A percentile compares a stretch with the other conserved stretches of the same genome.
phyloP scores from a whole-genome alignment of 2,329 filamentous ascomycete genomes.

The Teratosphaeria pseudoeucalypti region DNA sequence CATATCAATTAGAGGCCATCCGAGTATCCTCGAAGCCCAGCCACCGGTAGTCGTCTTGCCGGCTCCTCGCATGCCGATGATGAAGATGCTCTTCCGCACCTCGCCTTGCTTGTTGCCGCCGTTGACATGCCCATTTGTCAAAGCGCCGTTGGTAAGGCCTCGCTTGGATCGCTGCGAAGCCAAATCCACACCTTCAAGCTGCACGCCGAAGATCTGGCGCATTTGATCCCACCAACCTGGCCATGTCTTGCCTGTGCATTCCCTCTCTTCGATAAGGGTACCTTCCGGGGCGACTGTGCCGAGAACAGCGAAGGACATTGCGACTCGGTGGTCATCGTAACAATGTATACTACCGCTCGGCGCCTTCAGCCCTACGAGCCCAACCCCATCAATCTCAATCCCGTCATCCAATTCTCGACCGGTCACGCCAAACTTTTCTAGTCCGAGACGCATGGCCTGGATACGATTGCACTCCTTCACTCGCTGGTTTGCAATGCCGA shows the following conservation, averaged over 20 bases:
- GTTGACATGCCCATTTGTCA: conserved; percentile 27
- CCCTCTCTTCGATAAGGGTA: conserved; percentile 73
- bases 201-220: conserved; percentile 64
- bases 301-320: conserved; percentile 95
- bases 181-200: conserved; percentile 63
- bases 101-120: conserved; percentile 10
- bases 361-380: conserved; percentile 38
- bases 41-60: conserved; percentile 89
- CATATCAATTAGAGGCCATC: conserved; percentile 72
- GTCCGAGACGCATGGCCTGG: conserved; percentile 84
- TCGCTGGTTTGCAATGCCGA: conserved; percentile 91
- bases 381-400: conserved; percentile 59
- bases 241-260: conserved; percentile 96
- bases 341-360: conserved; percentile 67
- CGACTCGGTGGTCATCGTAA: conserved; percentile 95
- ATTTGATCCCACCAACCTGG: conserved; percentile 96
- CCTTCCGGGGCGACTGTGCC: conserved; percentile 60
- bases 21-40: conserved; percentile 69
- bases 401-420: conserved; percentile 88
- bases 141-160: conserved; percentile 5
- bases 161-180: background rate
- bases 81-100: conserved; percentile 63
- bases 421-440: conserved; percentile 82
- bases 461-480: conserved; percentile 99
- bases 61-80: conserved; percentile 94